Base-by-base conservation (phyloP, 164 flowering plant species). In the Macadamia integrifolia region DNA sequence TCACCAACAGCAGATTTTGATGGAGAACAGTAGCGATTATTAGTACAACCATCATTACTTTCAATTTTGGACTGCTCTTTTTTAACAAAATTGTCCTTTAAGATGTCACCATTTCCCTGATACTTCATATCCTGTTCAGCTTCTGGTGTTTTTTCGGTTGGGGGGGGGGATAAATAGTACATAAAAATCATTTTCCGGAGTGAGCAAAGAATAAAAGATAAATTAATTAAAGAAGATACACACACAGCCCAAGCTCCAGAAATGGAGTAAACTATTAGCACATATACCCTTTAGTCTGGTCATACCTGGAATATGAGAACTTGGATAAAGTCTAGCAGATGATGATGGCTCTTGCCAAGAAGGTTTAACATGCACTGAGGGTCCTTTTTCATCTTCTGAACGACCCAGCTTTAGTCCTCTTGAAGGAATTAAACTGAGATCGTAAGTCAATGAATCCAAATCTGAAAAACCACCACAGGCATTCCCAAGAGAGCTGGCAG, bases 391-490 rank as follows among this genome's bases (percentile, higher is more conserved):
- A 74, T 56, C 66, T 46, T 64, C 76, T n/a, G 62, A 35, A 63
- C 31, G 50, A 46, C 50, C 72, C 48, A 69, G 55, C 52, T 75
- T 69, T 56, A 57, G 56, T 68, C 62, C 70, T 56, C 55, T 46
- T 3, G 72, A 56, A 71, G 90, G 86, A 76, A 84, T 85, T 50
- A 86, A 62, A 73, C 74, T 73, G 43, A 75, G 69, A 79, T 90
- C 82, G 75, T 73, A 81, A 48, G 80, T 77, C 43, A 90, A 70
- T 12, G 84, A 85, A 32, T 82, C 84, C 80, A 90, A 74, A 70
- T 85, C 79, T 18, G 75, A 72, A 69, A 78, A 77, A 66, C 50
- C 3, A 46, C 74, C 73, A 66, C 66, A 43, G 23, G 61, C 69
- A 74, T 64, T 75, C 40, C 82, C 82, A 70, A 64, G 74, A 70